A percentile compares a stretch with the other conserved stretches of the same genome.
Evolutionary conservation across 129 eudicot species (phyloP).

Genomic region (Lactuca saligna): DNA sequence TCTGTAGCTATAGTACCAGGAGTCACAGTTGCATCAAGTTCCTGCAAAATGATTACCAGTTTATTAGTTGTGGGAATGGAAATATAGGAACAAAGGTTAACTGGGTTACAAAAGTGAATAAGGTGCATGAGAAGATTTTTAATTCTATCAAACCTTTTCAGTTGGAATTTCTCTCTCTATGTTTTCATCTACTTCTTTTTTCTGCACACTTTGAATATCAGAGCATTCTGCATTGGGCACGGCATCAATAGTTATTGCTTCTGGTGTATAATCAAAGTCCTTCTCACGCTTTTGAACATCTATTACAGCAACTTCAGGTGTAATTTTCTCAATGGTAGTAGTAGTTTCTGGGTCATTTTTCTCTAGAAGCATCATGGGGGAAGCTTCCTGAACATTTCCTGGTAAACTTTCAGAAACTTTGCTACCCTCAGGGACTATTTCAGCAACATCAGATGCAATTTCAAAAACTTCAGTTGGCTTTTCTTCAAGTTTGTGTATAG

Average conservation of each 20-base stretch:
- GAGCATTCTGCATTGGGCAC: constrained; percentile 22
- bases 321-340: constrained; percentile 11
- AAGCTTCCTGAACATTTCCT: constrained; percentile 26
- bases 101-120: not conserved
- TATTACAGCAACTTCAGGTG: not conserved
- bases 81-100: not conserved
- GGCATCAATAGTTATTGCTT: not conserved
- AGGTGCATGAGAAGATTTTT: constrained; percentile 18
- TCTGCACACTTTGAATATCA: constrained; percentile 29
- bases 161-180: constrained; percentile 22
- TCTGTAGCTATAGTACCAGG: constrained; percentile 24
- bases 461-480: constrained; percentile 22
- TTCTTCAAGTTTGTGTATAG: constrained; percentile 22
- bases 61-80: constrained; percentile 13
- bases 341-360: constrained; percentile 22
- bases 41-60: constrained; percentile 33
- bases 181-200: constrained; percentile 38
- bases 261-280: constrained; percentile 18
- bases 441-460: constrained; percentile 22
- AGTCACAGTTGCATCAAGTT: constrained; percentile 26
- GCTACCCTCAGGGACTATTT: constrained; percentile 20
- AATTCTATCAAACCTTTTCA: constrained; percentile 35
- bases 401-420: constrained; percentile 4
- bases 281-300: constrained; percentile 27
- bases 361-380: constrained; percentile 10